Evolutionary conservation across 352 stramenopile species (phyloP), one percentile per base, ranked within the genome.

Genomic region (Globisporangium uncinulatum): DNA sequence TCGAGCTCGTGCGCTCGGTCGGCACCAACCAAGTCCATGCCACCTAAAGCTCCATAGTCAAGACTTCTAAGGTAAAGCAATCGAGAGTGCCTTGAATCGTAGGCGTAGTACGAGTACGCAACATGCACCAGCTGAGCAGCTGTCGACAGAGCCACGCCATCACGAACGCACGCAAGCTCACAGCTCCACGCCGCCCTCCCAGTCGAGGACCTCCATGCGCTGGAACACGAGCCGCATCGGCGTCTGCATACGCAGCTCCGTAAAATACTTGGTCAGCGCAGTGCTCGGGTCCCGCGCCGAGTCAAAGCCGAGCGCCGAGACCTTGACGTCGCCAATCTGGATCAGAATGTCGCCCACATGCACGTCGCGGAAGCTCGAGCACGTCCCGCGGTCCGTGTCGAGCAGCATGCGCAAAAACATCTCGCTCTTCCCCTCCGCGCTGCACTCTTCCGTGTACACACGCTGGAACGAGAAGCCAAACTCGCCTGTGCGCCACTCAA

Each of bases 391-490:
- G 37, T 89, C 79, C 51, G 79, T 89, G 61, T 89, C 82, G 24
- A 89, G 71, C 47, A 89, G 67, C 79, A 89, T 87, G 7, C 79
- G 76, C 57, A 89, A 59, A 45, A 79, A 89, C 51, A 87, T 71
- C 37, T 66, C 57, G 39, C 63, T 74, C 48, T 67, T 56, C n/a
- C 74, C 68, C 43, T 71, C 62, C 21, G 71, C 76, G 37, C 78
- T 58, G 29, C 72, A 70, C 29, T 78, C 67, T 9, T 80, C 74
- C 3, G 76, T 60, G 67, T 86, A 87, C 5, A 89, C 73, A 32
- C 75, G 76, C 61, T 89, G 79, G 44, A 89, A 76, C 19, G 79
- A 89, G 45, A 86, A 89, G 4, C 76, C 79, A 61, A 89, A 89
- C 57, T 89, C 79, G 24, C 79, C 79, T 2, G 56, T 70, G 37